Evolutionary conservation across 2,329 filamentous ascomycete genomes (phyloP), one percentile per base, ranked within the genome.

Genomic region (Apiospora rasikravindrae): DNA sequence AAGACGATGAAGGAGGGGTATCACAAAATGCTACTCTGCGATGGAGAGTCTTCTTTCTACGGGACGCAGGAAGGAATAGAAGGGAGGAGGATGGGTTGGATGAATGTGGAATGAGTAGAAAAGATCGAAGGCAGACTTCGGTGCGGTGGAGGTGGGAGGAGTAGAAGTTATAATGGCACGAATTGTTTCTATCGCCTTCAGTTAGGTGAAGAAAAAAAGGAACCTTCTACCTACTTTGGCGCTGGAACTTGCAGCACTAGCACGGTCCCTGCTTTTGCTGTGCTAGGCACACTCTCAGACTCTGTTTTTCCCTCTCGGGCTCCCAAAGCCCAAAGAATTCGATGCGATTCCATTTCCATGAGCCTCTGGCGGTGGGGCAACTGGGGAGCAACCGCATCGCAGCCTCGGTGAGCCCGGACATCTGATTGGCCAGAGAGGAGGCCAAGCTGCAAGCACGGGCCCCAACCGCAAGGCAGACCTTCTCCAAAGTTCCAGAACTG

Each of bases 401-500:
- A 47, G 47, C 64, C 71, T 61, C 33, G 61, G 33, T 45, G 24
- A 40, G 24, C 14, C n/a, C 7, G 11, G 5, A 0, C 2, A n/a
- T 14, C 10, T 64, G 22, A 64, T 64, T 64, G 57, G 57, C 57
- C 19, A 4, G 57, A 24, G 6, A 4, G 4, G 8, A 64, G 57
- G 33, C 13, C 33, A 64, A 64, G 57, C 67, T 49, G 44, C 44
- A 69, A 49, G 67, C 67, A 69, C 67, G 67, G 67, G 66, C 70
- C 66, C 51, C 33, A n/a, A 70, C 33, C 45, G 68, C 69, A 69
- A 57, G 49, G 49, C 51, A 33, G 37, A 16, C n/a, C 37, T 72
- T 72, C 71, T 72, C 71, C 71, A 72, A 72, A 70, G 57, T 72
- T 72, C 71, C 71, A 72, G 71, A 72, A 72, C 57, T 40, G 29